Conservation (phyloP, 192 early-diverging fungal genomes). For the Pecoramyces ruminantium region DNA sequence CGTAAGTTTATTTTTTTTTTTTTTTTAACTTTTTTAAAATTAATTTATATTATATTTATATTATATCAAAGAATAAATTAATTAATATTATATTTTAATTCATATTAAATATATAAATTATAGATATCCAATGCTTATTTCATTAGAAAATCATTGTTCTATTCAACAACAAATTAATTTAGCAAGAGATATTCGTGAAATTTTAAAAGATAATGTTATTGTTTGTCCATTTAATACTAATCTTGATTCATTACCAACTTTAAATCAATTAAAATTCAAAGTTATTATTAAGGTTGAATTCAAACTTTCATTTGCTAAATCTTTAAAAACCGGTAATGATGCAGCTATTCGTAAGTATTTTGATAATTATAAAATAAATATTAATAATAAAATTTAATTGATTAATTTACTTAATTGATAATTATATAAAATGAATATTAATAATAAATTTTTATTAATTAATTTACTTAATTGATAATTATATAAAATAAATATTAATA, state of each 20-base stretch:
- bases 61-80: too few species aligned
- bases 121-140: not conserved
- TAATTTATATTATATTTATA: too few species aligned
- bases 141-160: not conserved
- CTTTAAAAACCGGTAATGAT: not conserved
- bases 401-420: too few species aligned
- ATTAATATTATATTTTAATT: too few species aligned
- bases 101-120: too few species aligned
- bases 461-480: too few species aligned
- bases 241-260: not conserved
- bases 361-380: too few species aligned
- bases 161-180: not conserved
- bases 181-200: not conserved
- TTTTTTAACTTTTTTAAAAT: too few species aligned
- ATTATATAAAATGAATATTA: too few species aligned
- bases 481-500: too few species aligned
- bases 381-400: too few species aligned
- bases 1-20: slow-evolving; percentile 16
- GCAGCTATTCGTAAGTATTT: not conserved
- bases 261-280: not conserved
- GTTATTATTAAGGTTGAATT: not conserved
- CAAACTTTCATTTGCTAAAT: not conserved
- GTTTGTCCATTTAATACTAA: not conserved
- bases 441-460: too few species aligned
- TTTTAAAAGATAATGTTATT: not conserved